phyloP scores from a whole-genome alignment of 371 early-diverging fungal species.

The Rhizopus delemar region DNA sequence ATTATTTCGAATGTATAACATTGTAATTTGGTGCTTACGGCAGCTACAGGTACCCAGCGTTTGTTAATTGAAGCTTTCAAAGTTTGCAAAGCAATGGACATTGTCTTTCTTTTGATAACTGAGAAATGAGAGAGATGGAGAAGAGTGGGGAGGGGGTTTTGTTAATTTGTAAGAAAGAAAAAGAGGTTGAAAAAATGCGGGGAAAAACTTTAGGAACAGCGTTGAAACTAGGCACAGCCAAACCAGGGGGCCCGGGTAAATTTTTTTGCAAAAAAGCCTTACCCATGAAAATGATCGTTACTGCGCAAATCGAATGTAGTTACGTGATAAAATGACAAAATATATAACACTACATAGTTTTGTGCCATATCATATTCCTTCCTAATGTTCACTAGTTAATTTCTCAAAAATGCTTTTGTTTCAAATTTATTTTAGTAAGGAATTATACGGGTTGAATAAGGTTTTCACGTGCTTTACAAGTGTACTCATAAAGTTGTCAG shows the following conservation, averaged over 20 bases:
- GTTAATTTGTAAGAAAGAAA: slow-evolving; percentile 9
- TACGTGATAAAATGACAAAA: too few relatives aligned
- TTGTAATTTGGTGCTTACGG: slow-evolving; percentile 6
- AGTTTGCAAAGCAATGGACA: slow-evolving; percentile 29
- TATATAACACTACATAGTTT: too few relatives aligned
- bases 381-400: too few relatives aligned
- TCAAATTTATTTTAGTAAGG: too few relatives aligned
- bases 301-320: neutral
- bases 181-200: slow-evolving; percentile 11
- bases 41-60: slow-evolving; percentile 25
- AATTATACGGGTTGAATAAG: too few relatives aligned
- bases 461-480: too few relatives aligned
- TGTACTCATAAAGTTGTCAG: too few relatives aligned
- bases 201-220: slow-evolving; percentile 2
- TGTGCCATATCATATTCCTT: too few relatives aligned
- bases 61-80: slow-evolving; percentile 17
- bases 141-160: slow-evolving; percentile 5
- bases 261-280: neutral
- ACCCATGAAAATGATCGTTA: neutral
- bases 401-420: too few relatives aligned
- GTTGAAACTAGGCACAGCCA: neutral
- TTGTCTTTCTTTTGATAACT: slow-evolving; percentile 7
- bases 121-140: slow-evolving; percentile 1
- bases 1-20: neutral
- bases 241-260: neutral